phyloP scores from a whole-genome alignment of 2,329 filamentous ascomycete species.

The Leptographium wingfieldii region DNA sequence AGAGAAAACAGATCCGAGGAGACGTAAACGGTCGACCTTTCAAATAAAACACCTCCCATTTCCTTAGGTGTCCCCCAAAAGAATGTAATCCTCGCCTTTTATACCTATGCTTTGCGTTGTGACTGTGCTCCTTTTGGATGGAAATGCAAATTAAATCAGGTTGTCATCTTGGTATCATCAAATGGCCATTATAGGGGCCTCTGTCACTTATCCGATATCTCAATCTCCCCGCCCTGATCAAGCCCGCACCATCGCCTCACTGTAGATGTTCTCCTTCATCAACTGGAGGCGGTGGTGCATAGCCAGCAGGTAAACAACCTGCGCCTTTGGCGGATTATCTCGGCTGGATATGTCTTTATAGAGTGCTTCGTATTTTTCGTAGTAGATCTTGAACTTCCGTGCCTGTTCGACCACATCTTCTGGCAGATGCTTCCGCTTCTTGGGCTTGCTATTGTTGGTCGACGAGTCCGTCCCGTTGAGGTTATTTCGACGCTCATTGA shows the following conservation, averaged over 20 bases:
- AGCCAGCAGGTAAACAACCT: slow-evolving; percentile 36
- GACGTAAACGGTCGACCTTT: not conserved
- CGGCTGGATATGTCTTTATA: slow-evolving; percentile 41
- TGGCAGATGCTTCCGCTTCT: slow-evolving; percentile 23
- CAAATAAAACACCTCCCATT: not conserved
- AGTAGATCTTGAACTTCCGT: slow-evolving; percentile 40
- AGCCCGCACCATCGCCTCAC: slow-evolving; percentile 19
- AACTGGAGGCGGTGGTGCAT: slow-evolving; percentile 40
- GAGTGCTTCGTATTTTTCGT: slow-evolving; percentile 43
- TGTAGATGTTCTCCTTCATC: slow-evolving; percentile 50
- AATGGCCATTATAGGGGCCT: not conserved
- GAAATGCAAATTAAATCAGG: slow-evolving; percentile 1
- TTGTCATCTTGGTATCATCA: slow-evolving; percentile 4
- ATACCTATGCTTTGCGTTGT: not conserved
- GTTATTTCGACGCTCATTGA: slow-evolving; percentile 7
- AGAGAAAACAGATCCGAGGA: not conserved
- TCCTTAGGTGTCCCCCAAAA: not conserved
- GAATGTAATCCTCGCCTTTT: slow-evolving; percentile 1
- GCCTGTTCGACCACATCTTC: slow-evolving; percentile 40
- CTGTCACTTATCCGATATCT: not conserved
- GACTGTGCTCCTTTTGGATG: not conserved
- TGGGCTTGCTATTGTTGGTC: slow-evolving; percentile 6
- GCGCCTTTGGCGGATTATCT: slow-evolving; percentile 36
- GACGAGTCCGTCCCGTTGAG: slow-evolving; percentile 14
- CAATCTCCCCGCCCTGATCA: not conserved